Base-by-base conservation (phyloP, 2,329 filamentous ascomycete species). In the Neobulgaria alba region DNA sequence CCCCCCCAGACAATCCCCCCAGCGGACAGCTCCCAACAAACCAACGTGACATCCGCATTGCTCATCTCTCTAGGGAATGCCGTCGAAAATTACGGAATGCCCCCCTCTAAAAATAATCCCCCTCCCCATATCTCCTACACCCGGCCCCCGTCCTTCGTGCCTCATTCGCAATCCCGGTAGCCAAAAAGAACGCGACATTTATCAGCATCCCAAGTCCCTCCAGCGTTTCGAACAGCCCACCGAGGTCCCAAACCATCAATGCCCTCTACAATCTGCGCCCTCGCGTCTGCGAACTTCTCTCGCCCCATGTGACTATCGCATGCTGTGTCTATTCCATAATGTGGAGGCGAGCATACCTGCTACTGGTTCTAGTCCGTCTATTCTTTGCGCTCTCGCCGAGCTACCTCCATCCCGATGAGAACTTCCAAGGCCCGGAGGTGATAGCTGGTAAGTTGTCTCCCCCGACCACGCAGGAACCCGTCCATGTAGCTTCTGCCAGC, bases 331-430 rank as follows among this genome's bases (percentile, higher is more conserved):
- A 37, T 38, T 39, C 35, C 38, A 69, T 55, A 55, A 95, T 95
- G 90, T 95, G 87, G 88, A 79, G 89, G 71, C 81, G 89, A 64
- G 77, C 81, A 48, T 95, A 95, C 66, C 71, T 96, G 49, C 67
- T 93, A 42, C 72, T 98, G 55, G 72, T 94, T 57, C 69, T 92
- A 53, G 77, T 95, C 57, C 83, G 92, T 63, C 73, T 96, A 58
- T 96, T 90, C 75, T 90, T 96, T 62, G 90, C 92, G 46, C 68
- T 96, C 50, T 89, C 84, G 49, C 85, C 92, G 44, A 96, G 90
- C 71, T 98, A 98, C 64, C 77, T 98, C 34, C 92, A 98, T 63
- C 92, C 92, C 4, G 92, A 98, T 67, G 92, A 98, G 72, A 92
- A 96, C 69, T 98, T 98, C 58, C 92, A 98, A 67, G 92, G 92